Evolutionary conservation across 2,329 filamentous ascomycete species (phyloP).

Genomic region (Aspergillus eucalypticola): DNA sequence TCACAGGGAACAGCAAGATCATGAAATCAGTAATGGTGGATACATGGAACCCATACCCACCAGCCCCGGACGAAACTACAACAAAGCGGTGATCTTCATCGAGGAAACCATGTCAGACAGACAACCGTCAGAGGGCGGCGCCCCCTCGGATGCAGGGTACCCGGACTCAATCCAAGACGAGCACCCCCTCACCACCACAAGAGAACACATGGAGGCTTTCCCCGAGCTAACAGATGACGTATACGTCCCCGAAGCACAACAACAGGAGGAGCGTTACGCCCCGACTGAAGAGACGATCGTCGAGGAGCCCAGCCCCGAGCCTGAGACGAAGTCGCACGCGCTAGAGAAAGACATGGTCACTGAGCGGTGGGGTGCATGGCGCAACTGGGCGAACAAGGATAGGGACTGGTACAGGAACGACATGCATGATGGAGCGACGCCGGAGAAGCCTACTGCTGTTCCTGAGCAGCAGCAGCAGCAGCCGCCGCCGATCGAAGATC

Average conservation of each 20-base stretch:
- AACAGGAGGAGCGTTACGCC: background rate
- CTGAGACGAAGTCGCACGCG: background rate
- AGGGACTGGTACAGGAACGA: background rate
- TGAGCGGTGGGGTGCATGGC: background rate
- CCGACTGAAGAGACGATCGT: background rate
- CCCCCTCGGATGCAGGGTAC: background rate
- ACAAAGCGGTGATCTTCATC: background rate
- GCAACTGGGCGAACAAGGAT: background rate
- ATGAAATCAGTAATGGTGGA: background rate
- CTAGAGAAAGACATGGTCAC: background rate
- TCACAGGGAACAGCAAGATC: too few relatives aligned
- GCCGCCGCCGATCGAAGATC: background rate
- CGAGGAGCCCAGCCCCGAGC: background rate
- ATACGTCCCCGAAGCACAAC: background rate
- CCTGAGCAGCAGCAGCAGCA: background rate
- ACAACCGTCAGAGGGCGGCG: background rate
- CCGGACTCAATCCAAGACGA: background rate
- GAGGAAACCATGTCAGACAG: background rate
- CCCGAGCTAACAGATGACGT: background rate
- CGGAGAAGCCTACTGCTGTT: background rate
- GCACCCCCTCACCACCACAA: background rate
- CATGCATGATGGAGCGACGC: background rate
- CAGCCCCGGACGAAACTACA: background rate
- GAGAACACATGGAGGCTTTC: background rate
- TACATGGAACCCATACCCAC: background rate